These are phyloP conservation scores for Rhodofomes roseus DNA, from an alignment of 1,284 basidiomycete genomes.

Conservation along the genomic window DNA sequence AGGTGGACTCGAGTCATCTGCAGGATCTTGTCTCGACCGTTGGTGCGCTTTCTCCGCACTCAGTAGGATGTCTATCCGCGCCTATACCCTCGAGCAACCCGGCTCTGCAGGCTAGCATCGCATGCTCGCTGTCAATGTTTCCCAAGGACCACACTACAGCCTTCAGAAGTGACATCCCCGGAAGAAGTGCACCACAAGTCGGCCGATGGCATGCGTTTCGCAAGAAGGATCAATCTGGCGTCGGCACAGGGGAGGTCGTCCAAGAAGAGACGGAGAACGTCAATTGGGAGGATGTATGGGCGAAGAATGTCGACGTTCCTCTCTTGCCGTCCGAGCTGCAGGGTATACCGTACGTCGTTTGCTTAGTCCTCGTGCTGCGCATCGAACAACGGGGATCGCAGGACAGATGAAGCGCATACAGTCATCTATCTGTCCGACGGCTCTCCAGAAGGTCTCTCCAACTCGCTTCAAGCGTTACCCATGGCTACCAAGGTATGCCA, in stretches of 20 bases:
- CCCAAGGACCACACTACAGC: constrained; percentile 34
- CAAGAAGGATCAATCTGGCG: constrained; percentile 22
- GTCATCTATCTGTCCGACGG: constrained; percentile 64
- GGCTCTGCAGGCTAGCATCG: constrained; percentile 25
- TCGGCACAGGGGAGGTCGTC: constrained; percentile 4
- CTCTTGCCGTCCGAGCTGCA: constrained; percentile 37
- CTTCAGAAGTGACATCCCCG: constrained; percentile 60
- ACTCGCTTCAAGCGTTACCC: constrained; percentile 46
- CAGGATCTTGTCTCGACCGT: constrained; percentile 40
- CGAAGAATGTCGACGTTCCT: constrained; percentile 22
- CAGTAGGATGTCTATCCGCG: constrained; percentile 58
- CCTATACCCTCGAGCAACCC: constrained; percentile 30
- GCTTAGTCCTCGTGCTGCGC: not conserved
- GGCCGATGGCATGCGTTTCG: constrained; percentile 61
- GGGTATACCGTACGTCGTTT: constrained; percentile 31
- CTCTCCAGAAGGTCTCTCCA: constrained; percentile 57
- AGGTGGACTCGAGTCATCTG: constrained; percentile 15
- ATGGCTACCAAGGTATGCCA: constrained; percentile 47
- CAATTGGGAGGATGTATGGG: constrained; percentile 55
- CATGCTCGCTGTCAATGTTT: constrained; percentile 52
- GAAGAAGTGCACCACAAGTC: constrained; percentile 53
- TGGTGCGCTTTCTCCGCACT: constrained; percentile 34
- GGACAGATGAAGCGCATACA: constrained; percentile 38
- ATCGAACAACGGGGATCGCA: no score
- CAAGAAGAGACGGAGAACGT: constrained; percentile 12